These are phyloP conservation scores for Saxophila tyrrhenica DNA, from an alignment of 495 filamentous ascomycete genomes.

Conservation along the genomic window DNA sequence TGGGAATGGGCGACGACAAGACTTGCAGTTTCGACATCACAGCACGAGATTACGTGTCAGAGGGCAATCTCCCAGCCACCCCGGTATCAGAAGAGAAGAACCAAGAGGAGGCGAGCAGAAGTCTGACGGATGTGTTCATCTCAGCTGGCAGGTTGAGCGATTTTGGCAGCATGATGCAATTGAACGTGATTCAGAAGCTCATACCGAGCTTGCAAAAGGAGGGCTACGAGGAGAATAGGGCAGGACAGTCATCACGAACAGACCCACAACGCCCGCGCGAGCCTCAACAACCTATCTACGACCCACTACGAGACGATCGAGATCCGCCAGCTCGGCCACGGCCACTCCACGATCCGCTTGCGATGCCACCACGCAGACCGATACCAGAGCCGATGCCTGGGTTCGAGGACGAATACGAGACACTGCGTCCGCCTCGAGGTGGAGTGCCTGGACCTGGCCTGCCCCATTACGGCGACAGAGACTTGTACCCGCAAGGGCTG, in stretches of 20 bases:
- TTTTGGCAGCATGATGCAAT: constrained; percentile 55
- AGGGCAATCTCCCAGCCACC: constrained; percentile 45
- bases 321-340: constrained; percentile 50
- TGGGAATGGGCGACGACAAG: constrained; percentile 69
- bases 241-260: constrained; percentile 13
- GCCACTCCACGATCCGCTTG: constrained; percentile 61
- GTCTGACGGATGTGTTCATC: constrained; percentile 61
- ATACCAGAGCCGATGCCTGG: constrained; percentile 65
- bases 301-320: constrained; percentile 44
- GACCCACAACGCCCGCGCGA: constrained; percentile 7
- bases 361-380: constrained; percentile 48
- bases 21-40: constrained; percentile 66
- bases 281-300: constrained; percentile 29
- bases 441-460: constrained; percentile 26
- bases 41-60: constrained; percentile 64
- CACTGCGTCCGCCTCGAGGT: constrained; percentile 55
- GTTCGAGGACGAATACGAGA: constrained; percentile 89
- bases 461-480: constrained; percentile 60
- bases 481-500: constrained; percentile 78
- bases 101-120: constrained; percentile 25
- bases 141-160: constrained; percentile 55
- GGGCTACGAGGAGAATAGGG: constrained; percentile 52
- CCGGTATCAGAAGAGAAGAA: constrained; percentile 17
- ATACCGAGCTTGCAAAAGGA: constrained; percentile 63
- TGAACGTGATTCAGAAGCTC: constrained; percentile 69